These are phyloP conservation scores for Xylaria acuta DNA, from an alignment of 495 filamentous ascomycete genomes.

Conservation along the genomic window DNA sequence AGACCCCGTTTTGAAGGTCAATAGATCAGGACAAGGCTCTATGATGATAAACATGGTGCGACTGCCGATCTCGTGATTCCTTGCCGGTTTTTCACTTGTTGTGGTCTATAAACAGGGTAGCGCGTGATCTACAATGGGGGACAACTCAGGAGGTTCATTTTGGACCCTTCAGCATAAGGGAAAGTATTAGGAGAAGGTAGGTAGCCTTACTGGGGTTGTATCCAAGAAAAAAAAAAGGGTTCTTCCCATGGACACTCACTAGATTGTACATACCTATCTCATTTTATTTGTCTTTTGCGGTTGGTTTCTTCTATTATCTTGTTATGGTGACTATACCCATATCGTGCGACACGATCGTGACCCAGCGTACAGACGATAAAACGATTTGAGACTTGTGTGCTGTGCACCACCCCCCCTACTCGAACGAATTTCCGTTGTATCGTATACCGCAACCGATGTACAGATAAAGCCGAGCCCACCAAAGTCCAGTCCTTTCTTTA, in stretches of 20 bases:
- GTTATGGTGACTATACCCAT: background rate
- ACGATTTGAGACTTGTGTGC: background rate
- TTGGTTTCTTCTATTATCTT: background rate
- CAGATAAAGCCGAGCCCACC: background rate
- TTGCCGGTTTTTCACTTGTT: background rate
- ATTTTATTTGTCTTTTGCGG: background rate
- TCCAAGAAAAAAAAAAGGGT: background rate
- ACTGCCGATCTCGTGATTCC: constrained; percentile 12
- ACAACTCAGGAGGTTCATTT: constrained; percentile 18
- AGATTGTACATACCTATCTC: too few species aligned
- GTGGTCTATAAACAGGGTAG: background rate
- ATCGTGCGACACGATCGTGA: background rate
- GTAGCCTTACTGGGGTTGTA: background rate
- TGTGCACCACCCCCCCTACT: background rate
- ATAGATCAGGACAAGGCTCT: constrained; percentile 8
- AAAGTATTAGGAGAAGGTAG: background rate
- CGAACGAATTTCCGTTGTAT: background rate
- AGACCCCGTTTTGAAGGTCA: background rate
- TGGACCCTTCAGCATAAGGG: background rate
- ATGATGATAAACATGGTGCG: constrained; percentile 20
- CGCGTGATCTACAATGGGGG: constrained; percentile 21
- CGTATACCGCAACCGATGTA: background rate
- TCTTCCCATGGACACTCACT: too few species aligned
- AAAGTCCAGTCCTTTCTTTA: background rate
- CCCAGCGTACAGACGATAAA: background rate